A percentile compares a stretch with the other conserved stretches of the same genome.
Evolutionary conservation across 805 yeast species (phyloP).

Genomic region (Schwanniomyces polymorphus): DNA sequence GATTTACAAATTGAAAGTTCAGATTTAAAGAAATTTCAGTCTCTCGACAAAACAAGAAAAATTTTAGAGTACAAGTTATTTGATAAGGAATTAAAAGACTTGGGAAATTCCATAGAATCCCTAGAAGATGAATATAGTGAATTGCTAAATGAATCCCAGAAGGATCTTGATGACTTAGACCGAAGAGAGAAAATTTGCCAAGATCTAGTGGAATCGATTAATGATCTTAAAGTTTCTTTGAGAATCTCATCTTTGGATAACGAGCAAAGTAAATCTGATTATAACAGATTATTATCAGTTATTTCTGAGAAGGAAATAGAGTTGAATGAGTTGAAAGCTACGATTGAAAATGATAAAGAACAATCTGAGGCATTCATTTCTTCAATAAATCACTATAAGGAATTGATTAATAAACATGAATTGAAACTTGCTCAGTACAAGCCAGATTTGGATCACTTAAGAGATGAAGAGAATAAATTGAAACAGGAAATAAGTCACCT

Average conservation of each 20-base stretch:
- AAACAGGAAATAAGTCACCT: constrained; percentile 41
- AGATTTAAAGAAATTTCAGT: constrained; percentile 70
- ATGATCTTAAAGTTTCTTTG: constrained; percentile 45
- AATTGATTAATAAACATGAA: constrained; percentile 37
- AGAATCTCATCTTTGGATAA: constrained; percentile 58
- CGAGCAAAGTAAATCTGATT: constrained; percentile 50
- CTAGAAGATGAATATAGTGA: constrained; percentile 58
- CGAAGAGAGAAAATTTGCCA: constrained; percentile 55
- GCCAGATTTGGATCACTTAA: constrained; percentile 44
- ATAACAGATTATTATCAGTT: constrained; percentile 46
- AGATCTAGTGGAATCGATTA: constrained; percentile 46
- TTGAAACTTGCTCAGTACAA: constrained; percentile 29
- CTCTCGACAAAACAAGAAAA: constrained; percentile 65
- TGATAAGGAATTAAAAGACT: constrained; percentile 70
- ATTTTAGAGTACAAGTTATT: constrained; percentile 71
- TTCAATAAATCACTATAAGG: constrained; percentile 18
- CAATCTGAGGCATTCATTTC: constrained; percentile 22
- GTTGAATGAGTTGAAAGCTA: constrained; percentile 41
- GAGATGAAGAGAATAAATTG: constrained; percentile 37
- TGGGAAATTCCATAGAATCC: constrained; percentile 58
- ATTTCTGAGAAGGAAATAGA: constrained; percentile 52
- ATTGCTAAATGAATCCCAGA: constrained; percentile 52
- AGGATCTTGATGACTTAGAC: constrained; percentile 55
- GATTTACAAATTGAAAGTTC: constrained; percentile 81
- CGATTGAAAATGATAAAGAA: constrained; percentile 28